Evolutionary conservation across 805 yeast genomes (phyloP), one percentile per base, ranked within the genome.

Genomic region (Dipodascus geniculatus): DNA sequence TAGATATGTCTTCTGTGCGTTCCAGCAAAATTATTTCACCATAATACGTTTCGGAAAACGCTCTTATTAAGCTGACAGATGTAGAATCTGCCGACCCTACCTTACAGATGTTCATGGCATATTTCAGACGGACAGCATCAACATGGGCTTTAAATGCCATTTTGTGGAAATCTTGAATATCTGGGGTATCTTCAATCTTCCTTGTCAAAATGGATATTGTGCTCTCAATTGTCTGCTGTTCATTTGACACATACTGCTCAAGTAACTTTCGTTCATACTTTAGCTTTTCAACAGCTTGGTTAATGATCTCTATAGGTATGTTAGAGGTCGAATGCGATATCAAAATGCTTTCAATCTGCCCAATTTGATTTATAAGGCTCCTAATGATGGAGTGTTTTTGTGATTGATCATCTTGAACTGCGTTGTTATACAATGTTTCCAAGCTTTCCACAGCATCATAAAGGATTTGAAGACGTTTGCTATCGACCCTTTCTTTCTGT

Each of bases 361-460:
- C 33, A 23, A 51, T 48, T 42, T 55, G 52, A 22, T 33, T 51
- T 8, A 20, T 38, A 2, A 56, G 19, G 16, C 49, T 31, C 17
- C 51, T 14, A n/a, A 38, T 38, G 17, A 38, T 17, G 4, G 44
- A 11, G 8, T 14, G 4, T 38, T 38, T 38, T 16, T 38, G 17
- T 4, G 17, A 14, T 17, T 14, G 44, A 11, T 14, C 14, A 6
- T 38, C 44, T 4, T 11, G 4, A 14, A n/a, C 19, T 38, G 14
- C 19, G 6, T 38, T 38, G 11, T 6, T 6, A 38, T 11, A 38
- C 6, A 16, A 9, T 38, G 17, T 38, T 22, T 19, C 20, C 48
- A 22, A 17, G 55, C 33, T 49, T 52, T 56, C 38, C 9, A 55
- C 42, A 6, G 64, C 62, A 31, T 60, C 59, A 17, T 48, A 42